A percentile compares a stretch with the other conserved stretches of the same genome.
These are phyloP conservation scores for Monosporascus sp. DNA, from an alignment of 2,329 filamentous ascomycete species.

Conservation along the genomic window DNA sequence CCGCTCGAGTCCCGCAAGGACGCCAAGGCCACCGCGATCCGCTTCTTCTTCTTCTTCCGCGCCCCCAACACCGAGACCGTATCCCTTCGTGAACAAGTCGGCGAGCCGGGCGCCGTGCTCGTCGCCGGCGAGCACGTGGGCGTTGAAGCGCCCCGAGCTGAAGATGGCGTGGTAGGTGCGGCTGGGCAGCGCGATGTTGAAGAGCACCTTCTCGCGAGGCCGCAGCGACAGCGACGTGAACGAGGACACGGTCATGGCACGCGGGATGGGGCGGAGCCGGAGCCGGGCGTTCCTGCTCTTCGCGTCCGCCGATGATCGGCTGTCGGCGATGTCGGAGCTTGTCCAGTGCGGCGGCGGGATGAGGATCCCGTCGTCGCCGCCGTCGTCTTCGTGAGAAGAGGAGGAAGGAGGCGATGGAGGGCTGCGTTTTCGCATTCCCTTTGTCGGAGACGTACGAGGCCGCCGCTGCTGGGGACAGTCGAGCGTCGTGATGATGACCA, in stretches of 20 bases:
- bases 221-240: conserved; percentile 50
- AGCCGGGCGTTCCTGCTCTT: conserved; percentile 1
- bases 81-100: conserved; percentile 47
- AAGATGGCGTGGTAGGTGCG: conserved; percentile 48
- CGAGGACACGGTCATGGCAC: conserved; percentile 56
- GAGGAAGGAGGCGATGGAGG: not conserved
- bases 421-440: too few species aligned
- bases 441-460: not conserved
- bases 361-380: not conserved
- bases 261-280: conserved; percentile 24
- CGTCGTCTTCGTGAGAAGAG: not conserved
- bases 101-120: conserved; percentile 44
- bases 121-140: conserved; percentile 48
- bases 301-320: not conserved
- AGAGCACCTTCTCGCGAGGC: conserved; percentile 48
- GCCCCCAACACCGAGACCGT: conserved; percentile 15
- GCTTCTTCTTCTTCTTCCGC: too few species aligned
- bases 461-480: conserved; percentile 29
- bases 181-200: conserved; percentile 54
- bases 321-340: not conserved
- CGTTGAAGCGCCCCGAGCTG: conserved; percentile 42
- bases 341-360: not conserved
- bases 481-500: conserved; percentile 48
- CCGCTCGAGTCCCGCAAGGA: conserved; percentile 33
- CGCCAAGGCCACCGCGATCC: conserved; percentile 5